Conservation (phyloP, 2,329 filamentous ascomycete genomes). For the Fusarium compactum region DNA sequence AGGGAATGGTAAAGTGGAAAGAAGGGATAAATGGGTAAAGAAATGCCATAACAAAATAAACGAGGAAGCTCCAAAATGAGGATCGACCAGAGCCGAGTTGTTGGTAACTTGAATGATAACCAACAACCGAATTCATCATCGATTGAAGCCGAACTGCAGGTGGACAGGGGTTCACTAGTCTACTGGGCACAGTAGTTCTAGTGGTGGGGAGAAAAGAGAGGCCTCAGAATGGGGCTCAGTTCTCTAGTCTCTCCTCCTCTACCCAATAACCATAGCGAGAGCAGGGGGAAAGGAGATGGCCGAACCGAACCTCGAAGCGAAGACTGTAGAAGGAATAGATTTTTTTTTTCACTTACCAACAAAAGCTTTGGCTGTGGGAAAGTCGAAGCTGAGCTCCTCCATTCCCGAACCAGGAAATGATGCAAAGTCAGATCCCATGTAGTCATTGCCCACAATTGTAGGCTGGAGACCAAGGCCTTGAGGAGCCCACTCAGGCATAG, state of each 20-base stretch:
- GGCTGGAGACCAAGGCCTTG: conserved; percentile 70
- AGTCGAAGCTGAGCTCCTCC: conserved; percentile 66
- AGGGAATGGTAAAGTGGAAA: neutral
- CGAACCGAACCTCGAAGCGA: conserved; percentile 33
- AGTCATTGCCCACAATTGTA: conserved; percentile 70
- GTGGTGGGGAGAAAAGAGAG: conserved; percentile 39
- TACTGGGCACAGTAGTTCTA: conserved; percentile 9
- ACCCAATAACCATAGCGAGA: conserved; percentile 33
- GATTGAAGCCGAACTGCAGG: conserved; percentile 7
- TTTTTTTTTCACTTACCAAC: conserved; percentile 64
- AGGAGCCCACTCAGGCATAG: conserved; percentile 69
- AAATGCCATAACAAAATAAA: conserved; percentile 33
- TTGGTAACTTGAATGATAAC: neutral
- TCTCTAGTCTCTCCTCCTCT: conserved; percentile 13
- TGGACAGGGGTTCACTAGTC: conserved; percentile 30
- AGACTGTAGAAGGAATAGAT: conserved; percentile 26
- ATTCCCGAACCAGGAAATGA: conserved; percentile 62
- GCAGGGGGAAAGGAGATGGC: conserved; percentile 28
- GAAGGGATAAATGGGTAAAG: conserved; percentile 42
- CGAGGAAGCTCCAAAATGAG: conserved; percentile 13
- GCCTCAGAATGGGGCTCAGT: conserved; percentile 33
- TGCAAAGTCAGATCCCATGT: conserved; percentile 67
- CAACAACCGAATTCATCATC: conserved; percentile 1
- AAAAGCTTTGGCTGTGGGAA: conserved; percentile 63
- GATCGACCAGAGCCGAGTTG: conserved; percentile 34